These are phyloP conservation scores for Kazachstania sp. DNA, from an alignment of 1,139 yeast species.

Conservation along the genomic window DNA sequence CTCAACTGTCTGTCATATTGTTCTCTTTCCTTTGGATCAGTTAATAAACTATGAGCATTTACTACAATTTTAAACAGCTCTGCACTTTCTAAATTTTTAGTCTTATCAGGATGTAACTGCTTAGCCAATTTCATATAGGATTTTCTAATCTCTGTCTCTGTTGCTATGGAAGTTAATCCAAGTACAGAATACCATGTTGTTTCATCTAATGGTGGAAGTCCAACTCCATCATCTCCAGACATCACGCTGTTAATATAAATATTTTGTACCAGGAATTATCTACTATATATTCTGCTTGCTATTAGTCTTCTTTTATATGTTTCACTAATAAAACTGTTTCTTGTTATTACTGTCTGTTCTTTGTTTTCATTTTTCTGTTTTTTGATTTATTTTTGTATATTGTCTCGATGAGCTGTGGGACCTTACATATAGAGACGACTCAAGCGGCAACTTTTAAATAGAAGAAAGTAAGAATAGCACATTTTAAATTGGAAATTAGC, in stretches of 20 bases:
- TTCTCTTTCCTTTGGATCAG: constrained; percentile 17
- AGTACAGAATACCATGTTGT: constrained; percentile 27
- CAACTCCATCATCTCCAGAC: neutral
- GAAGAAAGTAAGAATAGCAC: no score
- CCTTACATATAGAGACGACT: no score
- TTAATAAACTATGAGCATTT: constrained; percentile 27
- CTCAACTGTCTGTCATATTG: constrained; percentile 20
- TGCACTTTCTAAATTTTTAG: constrained; percentile 23
- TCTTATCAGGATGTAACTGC: constrained; percentile 29
- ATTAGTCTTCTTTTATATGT: no score
- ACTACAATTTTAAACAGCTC: constrained; percentile 28
- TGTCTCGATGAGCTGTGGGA: no score
- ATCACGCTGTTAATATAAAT: neutral
- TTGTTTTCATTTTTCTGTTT: no score
- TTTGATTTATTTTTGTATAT: no score
- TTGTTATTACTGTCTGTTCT: no score
- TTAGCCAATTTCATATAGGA: constrained; percentile 29
- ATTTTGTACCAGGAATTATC: no score
- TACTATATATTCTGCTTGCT: no score
- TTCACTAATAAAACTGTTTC: no score
- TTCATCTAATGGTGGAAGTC: constrained; percentile 15
- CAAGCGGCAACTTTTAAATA: no score
- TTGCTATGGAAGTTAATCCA: constrained; percentile 22
- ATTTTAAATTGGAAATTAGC: no score
- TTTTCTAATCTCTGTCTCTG: constrained; percentile 24